Conservation (phyloP, 352 stramenopile genomes). For the Saprolegnia diclina region DNA sequence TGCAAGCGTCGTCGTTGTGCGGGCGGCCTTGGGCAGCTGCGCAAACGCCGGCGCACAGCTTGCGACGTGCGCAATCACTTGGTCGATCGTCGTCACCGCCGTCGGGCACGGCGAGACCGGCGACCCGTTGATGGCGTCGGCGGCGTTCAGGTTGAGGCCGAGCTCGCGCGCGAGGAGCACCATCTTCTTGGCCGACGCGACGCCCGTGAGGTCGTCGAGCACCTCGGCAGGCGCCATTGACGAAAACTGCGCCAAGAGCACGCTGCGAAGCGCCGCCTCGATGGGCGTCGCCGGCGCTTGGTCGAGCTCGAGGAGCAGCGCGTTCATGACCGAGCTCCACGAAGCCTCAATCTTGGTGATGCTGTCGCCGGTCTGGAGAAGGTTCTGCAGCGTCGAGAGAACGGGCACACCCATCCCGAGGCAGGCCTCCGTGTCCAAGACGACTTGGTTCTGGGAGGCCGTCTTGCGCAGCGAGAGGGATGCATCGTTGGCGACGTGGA, state of each 20-base stretch:
- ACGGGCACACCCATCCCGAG: slow-evolving; percentile 86
- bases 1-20: slow-evolving; percentile 43
- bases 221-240: slow-evolving; percentile 62
- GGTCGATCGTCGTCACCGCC: slow-evolving; percentile 35
- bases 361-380: slow-evolving; percentile 89
- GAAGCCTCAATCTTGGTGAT: slow-evolving; percentile 88
- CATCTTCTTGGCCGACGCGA: slow-evolving; percentile 84
- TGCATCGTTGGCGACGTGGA: slow-evolving; percentile 72
- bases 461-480: slow-evolving; percentile 62
- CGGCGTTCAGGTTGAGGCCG: slow-evolving; percentile 72
- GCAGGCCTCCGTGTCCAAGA: slow-evolving; percentile 79
- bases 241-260: slow-evolving; percentile 50
- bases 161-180: slow-evolving; percentile 92
- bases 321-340: slow-evolving; percentile 82
- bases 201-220: slow-evolving; percentile 89
- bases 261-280: slow-evolving; percentile 52
- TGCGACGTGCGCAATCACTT: slow-evolving; percentile 52
- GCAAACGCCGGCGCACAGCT: slow-evolving; percentile 38
- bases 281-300: slow-evolving; percentile 41
- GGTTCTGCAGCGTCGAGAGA: slow-evolving; percentile 88
- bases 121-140: slow-evolving; percentile 55
- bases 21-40: slow-evolving; percentile 31
- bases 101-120: slow-evolving; percentile 36
- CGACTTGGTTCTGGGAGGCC: slow-evolving; percentile 80
- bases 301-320: slow-evolving; percentile 47